phyloP scores from a whole-genome alignment of 73 alveolate genomes.

The Tetrahymena thermophila region DNA sequence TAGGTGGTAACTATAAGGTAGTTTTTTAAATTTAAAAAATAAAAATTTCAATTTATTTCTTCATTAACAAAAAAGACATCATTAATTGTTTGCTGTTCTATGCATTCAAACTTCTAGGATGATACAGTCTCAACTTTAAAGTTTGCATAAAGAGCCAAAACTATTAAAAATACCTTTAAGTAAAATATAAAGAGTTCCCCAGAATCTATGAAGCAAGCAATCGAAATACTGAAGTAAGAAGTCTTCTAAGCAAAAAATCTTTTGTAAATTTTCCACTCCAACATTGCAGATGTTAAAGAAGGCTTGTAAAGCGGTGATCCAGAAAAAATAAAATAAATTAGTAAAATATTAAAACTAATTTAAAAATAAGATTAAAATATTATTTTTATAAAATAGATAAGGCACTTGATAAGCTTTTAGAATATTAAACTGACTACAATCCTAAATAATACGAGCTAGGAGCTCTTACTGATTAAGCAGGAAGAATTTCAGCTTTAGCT shows the following conservation, averaged over 20 bases:
- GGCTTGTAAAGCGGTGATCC: background rate
- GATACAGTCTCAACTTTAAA: background rate
- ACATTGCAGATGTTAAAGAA: background rate
- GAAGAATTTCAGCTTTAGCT: background rate
- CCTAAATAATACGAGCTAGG: background rate
- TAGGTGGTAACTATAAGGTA: constrained; percentile 79
- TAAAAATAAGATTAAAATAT: too few relatives aligned
- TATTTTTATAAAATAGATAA: background rate
- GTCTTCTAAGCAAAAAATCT: background rate
- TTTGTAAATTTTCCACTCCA: background rate
- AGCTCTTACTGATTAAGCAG: background rate
- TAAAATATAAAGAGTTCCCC: background rate
- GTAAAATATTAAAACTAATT: background rate
- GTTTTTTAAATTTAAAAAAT: background rate
- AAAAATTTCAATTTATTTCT: background rate
- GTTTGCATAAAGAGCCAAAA: background rate
- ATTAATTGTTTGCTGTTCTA: background rate
- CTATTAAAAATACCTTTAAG: background rate
- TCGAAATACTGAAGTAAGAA: background rate
- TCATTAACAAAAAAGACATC: background rate
- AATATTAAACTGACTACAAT: background rate
- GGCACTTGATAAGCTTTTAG: background rate
- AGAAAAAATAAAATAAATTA: background rate
- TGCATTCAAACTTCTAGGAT: background rate
- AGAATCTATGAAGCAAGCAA: background rate